phyloP scores from a whole-genome alignment of 768 basidiomycete genomes.

The Naganishia randhawae region DNA sequence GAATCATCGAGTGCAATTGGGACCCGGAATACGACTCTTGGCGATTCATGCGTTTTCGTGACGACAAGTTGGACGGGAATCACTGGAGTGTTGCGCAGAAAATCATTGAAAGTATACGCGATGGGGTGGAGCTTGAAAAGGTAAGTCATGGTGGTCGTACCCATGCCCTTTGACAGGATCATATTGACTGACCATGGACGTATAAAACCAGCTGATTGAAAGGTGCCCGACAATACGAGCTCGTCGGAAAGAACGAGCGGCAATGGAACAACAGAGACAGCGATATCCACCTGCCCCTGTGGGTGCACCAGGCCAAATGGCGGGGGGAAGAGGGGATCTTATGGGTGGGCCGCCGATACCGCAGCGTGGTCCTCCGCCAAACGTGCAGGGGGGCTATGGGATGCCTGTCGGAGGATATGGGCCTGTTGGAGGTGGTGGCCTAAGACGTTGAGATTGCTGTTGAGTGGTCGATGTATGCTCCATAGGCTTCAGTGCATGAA shows the following conservation, averaged over 20 bases:
- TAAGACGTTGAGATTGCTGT: neutral
- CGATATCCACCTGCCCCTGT: neutral
- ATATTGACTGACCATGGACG: no score
- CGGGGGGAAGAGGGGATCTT: no score
- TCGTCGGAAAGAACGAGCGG: conserved; percentile 29
- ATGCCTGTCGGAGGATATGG: conserved; percentile 13
- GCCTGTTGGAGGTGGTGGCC: neutral
- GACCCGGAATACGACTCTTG: conserved; percentile 63
- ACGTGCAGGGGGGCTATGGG: neutral
- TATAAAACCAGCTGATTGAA: conserved; percentile 73
- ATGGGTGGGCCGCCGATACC: conserved; percentile 1
- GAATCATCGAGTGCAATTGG: conserved; percentile 93
- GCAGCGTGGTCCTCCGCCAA: conserved; percentile 4
- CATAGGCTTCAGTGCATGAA: neutral
- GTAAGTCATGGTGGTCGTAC: no score
- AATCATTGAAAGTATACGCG: conserved; percentile 83
- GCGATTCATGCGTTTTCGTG: conserved; percentile 87
- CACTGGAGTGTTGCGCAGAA: conserved; percentile 76
- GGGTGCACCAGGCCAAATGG: conserved; percentile 11
- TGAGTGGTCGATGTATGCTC: neutral
- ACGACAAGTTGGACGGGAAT: conserved; percentile 92
- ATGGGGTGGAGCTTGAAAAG: conserved; percentile 65
- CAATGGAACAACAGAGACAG: conserved; percentile 20
- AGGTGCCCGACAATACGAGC: conserved; percentile 55
- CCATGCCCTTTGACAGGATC: no score